Evolutionary conservation across 1,284 basidiomycete genomes (phyloP).

Genomic region (Naganishia sp.): DNA sequence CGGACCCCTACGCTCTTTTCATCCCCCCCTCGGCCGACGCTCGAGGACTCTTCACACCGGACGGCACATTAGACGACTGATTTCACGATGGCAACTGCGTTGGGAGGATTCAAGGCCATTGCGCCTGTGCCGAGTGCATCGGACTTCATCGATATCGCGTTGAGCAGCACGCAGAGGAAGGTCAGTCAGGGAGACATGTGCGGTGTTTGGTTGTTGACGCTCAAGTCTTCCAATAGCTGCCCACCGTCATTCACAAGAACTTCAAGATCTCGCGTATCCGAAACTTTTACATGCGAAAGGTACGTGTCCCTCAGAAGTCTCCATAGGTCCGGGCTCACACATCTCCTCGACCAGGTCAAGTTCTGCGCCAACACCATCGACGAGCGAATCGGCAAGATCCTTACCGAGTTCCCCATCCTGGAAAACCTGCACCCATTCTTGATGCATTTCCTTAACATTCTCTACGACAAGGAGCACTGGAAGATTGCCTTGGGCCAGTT

Average conservation of each 20-base stretch:
- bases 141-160: constrained; percentile 92
- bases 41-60: background rate
- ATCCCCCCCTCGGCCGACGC: background rate
- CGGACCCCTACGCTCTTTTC: background rate
- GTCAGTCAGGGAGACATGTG: background rate
- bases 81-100: constrained; percentile 22
- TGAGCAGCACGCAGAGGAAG: constrained; percentile 32
- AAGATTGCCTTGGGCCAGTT: constrained; percentile 94
- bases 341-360: constrained; percentile 65
- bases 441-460: constrained; percentile 87
- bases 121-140: constrained; percentile 93
- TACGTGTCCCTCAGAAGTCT: background rate
- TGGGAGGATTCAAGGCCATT: constrained; percentile 79
- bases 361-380: constrained; percentile 98
- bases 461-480: constrained; percentile 99
- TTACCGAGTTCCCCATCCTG: constrained; percentile 94
- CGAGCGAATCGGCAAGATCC: constrained; percentile 90
- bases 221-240: constrained; percentile 1
- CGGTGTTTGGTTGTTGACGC: constrained; percentile 58
- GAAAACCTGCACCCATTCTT: constrained; percentile 97
- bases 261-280: constrained; percentile 78
- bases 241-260: constrained; percentile 89
- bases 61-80: background rate
- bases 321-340: background rate
- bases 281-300: constrained; percentile 89